These are phyloP conservation scores for Hypoxylon perforatum DNA, from an alignment of 495 filamentous ascomycete species.

Conservation along the genomic window DNA sequence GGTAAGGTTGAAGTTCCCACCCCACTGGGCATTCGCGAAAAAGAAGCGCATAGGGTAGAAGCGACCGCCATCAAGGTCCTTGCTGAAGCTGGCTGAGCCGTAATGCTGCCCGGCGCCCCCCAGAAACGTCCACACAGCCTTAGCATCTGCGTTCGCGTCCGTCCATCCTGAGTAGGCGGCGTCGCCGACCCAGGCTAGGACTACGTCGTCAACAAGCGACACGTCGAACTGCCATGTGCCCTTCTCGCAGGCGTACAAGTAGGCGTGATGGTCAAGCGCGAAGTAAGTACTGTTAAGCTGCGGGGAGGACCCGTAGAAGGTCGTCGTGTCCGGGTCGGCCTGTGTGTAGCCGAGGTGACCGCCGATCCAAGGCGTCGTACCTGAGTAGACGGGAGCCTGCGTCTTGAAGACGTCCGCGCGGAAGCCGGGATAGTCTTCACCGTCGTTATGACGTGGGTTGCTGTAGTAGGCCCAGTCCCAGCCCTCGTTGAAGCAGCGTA, in stretches of 20 bases:
- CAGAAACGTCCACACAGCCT: slow-evolving; percentile 30
- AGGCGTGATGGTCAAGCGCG: slow-evolving; percentile 33
- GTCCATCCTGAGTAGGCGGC: slow-evolving; percentile 29
- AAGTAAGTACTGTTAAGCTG: slow-evolving; percentile 29
- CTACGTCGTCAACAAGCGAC: slow-evolving; percentile 31
- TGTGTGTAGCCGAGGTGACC: slow-evolving; percentile 5
- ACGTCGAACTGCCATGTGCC: slow-evolving; percentile 36
- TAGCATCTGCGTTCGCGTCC: slow-evolving; percentile 17
- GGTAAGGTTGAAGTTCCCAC: slow-evolving; percentile 20
- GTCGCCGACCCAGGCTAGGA: slow-evolving; percentile 30
- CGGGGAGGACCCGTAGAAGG: slow-evolving; percentile 18
- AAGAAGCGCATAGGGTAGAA: slow-evolving; percentile 29
- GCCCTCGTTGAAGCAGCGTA: slow-evolving; percentile 18
- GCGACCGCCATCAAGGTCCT: slow-evolving; percentile 11
- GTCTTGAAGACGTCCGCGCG: slow-evolving; percentile 31
- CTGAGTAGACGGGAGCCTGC: slow-evolving; percentile 12
- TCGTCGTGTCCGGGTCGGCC: slow-evolving; percentile 5
- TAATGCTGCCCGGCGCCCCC: slow-evolving; percentile 9
- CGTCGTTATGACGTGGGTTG: slow-evolving; percentile 29
- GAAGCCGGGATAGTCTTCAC: slow-evolving; percentile 31
- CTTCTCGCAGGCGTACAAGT: slow-evolving; percentile 33
- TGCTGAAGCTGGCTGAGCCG: slow-evolving; percentile 26
- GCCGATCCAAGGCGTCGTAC: slow-evolving; percentile 22
- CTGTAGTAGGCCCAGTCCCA: slow-evolving; percentile 37
- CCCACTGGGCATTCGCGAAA: slow-evolving; percentile 24